Conservation (phyloP, 2,329 filamentous ascomycete genomes). For the Fusarium phyllophilum region DNA sequence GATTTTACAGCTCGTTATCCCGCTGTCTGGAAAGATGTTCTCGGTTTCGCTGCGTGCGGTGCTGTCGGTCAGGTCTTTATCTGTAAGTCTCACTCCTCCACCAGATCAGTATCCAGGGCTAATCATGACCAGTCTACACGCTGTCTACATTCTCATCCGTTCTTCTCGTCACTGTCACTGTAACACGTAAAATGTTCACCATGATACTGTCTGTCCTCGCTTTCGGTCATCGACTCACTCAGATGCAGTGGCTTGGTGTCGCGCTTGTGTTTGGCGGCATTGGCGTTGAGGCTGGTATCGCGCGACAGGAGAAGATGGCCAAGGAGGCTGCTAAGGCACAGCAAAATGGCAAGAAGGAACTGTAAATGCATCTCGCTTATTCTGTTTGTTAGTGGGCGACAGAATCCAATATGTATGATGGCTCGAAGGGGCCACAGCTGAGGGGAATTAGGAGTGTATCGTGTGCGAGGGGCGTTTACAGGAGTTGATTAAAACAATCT, state of each 20-base stretch:
- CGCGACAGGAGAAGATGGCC: conserved; percentile 81
- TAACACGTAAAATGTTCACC: conserved; percentile 98
- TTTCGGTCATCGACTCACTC: conserved; percentile 87
- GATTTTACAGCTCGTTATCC: conserved; percentile 85
- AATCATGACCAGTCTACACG: conserved; percentile 75
- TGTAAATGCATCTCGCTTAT: conserved; percentile 13
- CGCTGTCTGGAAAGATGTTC: conserved; percentile 83
- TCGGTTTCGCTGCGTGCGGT: conserved; percentile 90
- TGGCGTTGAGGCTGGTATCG: conserved; percentile 86
- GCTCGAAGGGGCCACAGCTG: neutral
- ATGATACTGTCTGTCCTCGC: conserved; percentile 97
- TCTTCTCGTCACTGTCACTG: conserved; percentile 93
- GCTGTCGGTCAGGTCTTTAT: conserved; percentile 97
- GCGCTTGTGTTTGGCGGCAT: conserved; percentile 94
- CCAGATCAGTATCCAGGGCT: conserved; percentile 5
- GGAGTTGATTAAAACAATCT: neutral
- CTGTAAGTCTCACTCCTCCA: conserved; percentile 61
- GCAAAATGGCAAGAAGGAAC: conserved; percentile 48
- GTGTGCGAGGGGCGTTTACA: neutral
- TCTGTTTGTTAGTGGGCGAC: neutral
- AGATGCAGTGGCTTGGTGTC: conserved; percentile 95
- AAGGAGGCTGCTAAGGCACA: conserved; percentile 72
- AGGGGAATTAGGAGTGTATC: neutral
- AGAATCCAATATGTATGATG: neutral
- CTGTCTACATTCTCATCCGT: conserved; percentile 91